Percentiles rank a stretch among this genome's conserved stretches.
phyloP scores from a whole-genome alignment of 2,329 filamentous ascomycete species.

The Stachybotrys chartarum region DNA sequence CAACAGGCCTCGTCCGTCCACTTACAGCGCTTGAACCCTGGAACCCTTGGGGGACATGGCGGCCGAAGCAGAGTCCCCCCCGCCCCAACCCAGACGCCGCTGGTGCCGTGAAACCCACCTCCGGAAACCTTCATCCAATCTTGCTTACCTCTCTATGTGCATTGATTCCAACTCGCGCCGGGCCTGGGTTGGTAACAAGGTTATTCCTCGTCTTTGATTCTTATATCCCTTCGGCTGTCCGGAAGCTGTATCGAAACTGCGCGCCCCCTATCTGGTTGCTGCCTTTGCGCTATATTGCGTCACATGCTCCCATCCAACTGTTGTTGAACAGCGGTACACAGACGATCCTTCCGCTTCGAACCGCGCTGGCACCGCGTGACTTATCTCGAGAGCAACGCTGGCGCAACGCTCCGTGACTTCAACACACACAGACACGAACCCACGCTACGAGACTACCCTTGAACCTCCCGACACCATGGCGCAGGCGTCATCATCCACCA shows the following conservation, averaged over 20 bases:
- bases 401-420: background rate
- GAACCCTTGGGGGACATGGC: background rate
- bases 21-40: background rate
- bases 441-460: background rate
- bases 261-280: background rate
- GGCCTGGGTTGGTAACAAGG: no score
- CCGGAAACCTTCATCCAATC: background rate
- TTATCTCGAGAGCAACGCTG: background rate
- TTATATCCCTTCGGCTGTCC: no score
- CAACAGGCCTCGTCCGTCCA: background rate
- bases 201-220: no score
- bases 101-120: background rate
- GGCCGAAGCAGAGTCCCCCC: no score
- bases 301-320: background rate
- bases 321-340: background rate
- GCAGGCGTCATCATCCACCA: constrained; percentile 17
- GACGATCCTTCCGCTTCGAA: background rate
- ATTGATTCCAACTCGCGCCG: no score
- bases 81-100: background rate
- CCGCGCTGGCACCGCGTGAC: background rate
- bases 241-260: background rate
- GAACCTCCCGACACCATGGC: constrained; percentile 20
- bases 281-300: background rate
- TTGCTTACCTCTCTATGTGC: background rate
- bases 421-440: background rate